A percentile compares a stretch with the other conserved stretches of the same genome.
These are phyloP conservation scores for Venustampulla echinocandica DNA, from an alignment of 495 filamentous ascomycete genomes.

Conservation along the genomic window DNA sequence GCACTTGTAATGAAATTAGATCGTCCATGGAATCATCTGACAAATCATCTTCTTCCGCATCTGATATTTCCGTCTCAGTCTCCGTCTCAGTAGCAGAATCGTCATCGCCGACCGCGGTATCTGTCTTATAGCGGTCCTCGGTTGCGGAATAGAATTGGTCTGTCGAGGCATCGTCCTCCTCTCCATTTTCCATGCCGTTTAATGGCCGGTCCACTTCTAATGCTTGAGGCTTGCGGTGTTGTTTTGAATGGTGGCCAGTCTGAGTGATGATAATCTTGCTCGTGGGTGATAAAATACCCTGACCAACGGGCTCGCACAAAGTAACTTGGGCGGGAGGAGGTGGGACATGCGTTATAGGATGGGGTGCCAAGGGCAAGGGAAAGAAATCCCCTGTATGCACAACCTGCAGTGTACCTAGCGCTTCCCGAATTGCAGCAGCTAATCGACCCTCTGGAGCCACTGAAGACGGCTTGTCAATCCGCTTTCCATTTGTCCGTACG, in stretches of 20 bases:
- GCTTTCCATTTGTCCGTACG: slow-evolving; percentile 13
- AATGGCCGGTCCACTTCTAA: slow-evolving; percentile 33
- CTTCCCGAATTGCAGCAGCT: slow-evolving; percentile 68
- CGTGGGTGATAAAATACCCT: slow-evolving; percentile 64
- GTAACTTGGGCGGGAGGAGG: slow-evolving; percentile 75
- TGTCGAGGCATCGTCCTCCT: slow-evolving; percentile 70
- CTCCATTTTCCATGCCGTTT: slow-evolving; percentile 56
- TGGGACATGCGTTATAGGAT: slow-evolving; percentile 80
- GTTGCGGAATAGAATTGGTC: slow-evolving; percentile 85
- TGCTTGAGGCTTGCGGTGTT: slow-evolving; percentile 30
- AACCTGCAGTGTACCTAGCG: slow-evolving; percentile 59
- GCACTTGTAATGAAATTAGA: slow-evolving; percentile 75
- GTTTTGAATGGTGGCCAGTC: slow-evolving; percentile 36
- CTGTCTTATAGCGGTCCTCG: slow-evolving; percentile 54
- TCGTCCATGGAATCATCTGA: slow-evolving; percentile 74
- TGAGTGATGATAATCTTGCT: slow-evolving; percentile 62
- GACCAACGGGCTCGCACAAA: slow-evolving; percentile 68
- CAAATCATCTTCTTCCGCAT: slow-evolving; percentile 49
- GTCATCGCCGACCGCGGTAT: slow-evolving; percentile 31
- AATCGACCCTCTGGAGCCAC: slow-evolving; percentile 54
- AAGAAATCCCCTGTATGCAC: slow-evolving; percentile 80
- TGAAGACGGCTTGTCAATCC: slow-evolving; percentile 11
- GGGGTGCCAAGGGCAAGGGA: slow-evolving; percentile 71
- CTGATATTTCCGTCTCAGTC: slow-evolving; percentile 47
- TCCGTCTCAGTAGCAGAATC: slow-evolving; percentile 44